phyloP scores from a whole-genome alignment of 2,329 filamentous ascomycete genomes.

The Pyricularia grisea region DNA sequence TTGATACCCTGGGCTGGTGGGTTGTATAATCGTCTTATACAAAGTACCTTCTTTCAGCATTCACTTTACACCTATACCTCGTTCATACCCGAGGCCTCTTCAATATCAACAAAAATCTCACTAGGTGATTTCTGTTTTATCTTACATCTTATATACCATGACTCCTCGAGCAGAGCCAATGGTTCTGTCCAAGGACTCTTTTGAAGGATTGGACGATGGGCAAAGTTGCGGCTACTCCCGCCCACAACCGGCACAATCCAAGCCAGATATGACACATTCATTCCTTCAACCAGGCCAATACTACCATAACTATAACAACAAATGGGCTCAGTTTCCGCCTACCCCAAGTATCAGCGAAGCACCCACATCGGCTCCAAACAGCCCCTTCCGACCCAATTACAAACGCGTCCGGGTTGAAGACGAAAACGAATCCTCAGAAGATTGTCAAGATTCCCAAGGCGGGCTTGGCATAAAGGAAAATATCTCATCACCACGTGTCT shows the following conservation, averaged over 20 bases:
- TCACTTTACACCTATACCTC: not conserved
- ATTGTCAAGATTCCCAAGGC: not conserved
- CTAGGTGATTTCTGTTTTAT: not conserved
- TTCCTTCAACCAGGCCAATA: not conserved
- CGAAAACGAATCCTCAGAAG: constrained; percentile 1
- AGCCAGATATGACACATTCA: not conserved
- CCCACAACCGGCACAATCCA: not conserved
- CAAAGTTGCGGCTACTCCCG: not conserved
- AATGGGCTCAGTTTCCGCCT: not conserved
- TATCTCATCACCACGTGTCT: not conserved
- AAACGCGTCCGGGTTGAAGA: constrained; percentile 5
- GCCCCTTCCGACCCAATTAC: constrained; percentile 4
- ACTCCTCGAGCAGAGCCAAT: not conserved
- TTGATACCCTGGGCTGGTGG: not conserved
- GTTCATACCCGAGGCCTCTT: not conserved
- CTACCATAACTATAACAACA: not conserved
- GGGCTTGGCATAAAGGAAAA: not conserved
- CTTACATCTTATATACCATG: not conserved
- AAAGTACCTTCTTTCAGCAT: not conserved
- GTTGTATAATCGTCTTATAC: not conserved
- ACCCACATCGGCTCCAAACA: not conserved
- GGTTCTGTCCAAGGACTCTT: not conserved
- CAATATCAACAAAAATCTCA: not conserved
- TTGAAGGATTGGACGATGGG: not conserved
- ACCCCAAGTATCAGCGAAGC: not conserved